Percentiles rank a stretch among this genome's conserved stretches.
Conservation (phyloP, 2,329 filamentous ascomycete species). For the Malbranchea cinnamomea region DNA sequence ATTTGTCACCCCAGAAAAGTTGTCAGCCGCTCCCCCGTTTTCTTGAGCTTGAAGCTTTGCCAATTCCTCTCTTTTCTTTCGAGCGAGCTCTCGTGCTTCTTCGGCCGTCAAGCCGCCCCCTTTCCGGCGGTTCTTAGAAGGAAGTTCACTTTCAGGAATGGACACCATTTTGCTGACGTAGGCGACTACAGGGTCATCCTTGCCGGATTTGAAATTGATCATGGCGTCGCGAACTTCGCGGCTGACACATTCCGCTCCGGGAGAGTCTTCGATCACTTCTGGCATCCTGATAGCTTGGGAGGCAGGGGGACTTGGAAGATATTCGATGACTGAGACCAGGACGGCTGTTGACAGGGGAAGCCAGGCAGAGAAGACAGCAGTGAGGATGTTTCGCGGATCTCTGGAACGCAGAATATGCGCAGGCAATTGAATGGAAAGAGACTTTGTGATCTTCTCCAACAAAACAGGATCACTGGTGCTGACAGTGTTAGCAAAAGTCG, state of each 20-base stretch:
- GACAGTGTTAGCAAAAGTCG: not conserved
- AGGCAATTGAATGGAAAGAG: slow-evolving; percentile 67
- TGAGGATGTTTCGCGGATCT: slow-evolving; percentile 71
- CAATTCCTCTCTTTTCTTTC: slow-evolving; percentile 79
- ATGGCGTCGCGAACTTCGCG: slow-evolving; percentile 62
- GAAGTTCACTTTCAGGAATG: slow-evolving; percentile 79
- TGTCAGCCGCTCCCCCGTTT: slow-evolving; percentile 27
- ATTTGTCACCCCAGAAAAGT: slow-evolving; percentile 42
- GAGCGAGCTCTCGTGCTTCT: slow-evolving; percentile 74
- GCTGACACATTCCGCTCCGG: slow-evolving; percentile 58
- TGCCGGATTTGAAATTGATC: slow-evolving; percentile 56
- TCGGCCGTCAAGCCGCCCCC: slow-evolving; percentile 59
- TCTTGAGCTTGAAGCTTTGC: slow-evolving; percentile 57
- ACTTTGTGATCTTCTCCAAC: slow-evolving; percentile 90
- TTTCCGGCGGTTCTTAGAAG: slow-evolving; percentile 60
- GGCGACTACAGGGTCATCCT: slow-evolving; percentile 66
- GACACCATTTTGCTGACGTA: slow-evolving; percentile 99
- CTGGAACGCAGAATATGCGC: slow-evolving; percentile 71
- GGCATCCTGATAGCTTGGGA: slow-evolving; percentile 73
- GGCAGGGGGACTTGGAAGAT: slow-evolving; percentile 64
- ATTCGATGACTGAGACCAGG: slow-evolving; percentile 85
- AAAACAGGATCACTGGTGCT: slow-evolving; percentile 52
- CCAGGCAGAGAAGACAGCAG: slow-evolving; percentile 77
- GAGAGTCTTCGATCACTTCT: slow-evolving; percentile 62
- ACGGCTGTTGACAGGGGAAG: slow-evolving; percentile 83